phyloP scores from a whole-genome alignment of 306 rosid species.

The Clitoria ternatea region DNA sequence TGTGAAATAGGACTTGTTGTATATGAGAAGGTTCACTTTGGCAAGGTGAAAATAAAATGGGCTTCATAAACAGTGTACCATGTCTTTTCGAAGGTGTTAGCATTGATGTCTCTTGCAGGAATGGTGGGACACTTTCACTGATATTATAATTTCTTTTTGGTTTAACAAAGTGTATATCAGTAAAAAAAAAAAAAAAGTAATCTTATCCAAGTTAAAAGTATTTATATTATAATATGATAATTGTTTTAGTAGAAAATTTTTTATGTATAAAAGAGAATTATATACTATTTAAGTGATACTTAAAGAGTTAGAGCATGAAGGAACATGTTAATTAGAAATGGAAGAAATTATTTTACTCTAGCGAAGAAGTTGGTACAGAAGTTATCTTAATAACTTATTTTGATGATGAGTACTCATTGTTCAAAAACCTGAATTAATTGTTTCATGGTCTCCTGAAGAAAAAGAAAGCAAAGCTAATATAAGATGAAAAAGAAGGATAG shows the following conservation, averaged over 20 bases:
- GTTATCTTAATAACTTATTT: neutral
- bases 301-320: conserved; percentile 3
- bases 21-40: conserved; percentile 25
- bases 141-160: conserved; percentile 27
- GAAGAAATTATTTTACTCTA: neutral
- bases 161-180: no score
- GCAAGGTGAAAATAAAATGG: conserved; percentile 29
- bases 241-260: no score
- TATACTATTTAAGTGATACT: neutral
- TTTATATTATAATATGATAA: no score
- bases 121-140: conserved; percentile 37
- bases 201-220: no score
- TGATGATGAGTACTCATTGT: neutral
- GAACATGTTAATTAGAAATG: neutral
- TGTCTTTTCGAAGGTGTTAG: conserved; percentile 36
- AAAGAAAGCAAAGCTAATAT: conserved; percentile 13
- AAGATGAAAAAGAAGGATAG: conserved; percentile 1
- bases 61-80: conserved; percentile 29
- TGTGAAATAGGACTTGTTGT: conserved; percentile 27
- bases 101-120: conserved; percentile 35
- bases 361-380: neutral
- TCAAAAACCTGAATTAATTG: neutral
- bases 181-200: conserved; percentile 4
- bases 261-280: no score
- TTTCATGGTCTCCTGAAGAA: neutral